Conservation (phyloP, 129 eudicot genomes). For the Artemisia tridentata region DNA sequence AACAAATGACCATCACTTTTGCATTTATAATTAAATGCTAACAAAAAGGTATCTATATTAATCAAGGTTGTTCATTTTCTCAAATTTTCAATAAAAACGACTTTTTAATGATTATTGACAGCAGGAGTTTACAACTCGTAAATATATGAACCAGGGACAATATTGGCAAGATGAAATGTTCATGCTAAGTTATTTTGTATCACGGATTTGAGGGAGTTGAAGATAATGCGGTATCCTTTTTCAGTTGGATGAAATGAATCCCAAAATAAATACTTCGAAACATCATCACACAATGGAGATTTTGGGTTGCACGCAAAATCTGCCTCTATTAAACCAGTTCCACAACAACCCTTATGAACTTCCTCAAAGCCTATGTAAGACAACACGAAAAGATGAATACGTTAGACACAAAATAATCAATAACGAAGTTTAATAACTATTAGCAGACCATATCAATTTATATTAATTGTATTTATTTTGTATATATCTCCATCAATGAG, state of each 20-base stretch:
- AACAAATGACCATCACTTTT: too few species aligned
- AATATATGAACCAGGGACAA: not conserved
- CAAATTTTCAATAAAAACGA: not conserved
- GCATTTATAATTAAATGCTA: too few species aligned
- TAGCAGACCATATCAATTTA: too few species aligned
- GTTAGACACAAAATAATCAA: not conserved
- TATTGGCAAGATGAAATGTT: not conserved
- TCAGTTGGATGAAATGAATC: constrained; percentile 62
- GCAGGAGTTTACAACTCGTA: not conserved
- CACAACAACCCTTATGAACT: constrained; percentile 67
- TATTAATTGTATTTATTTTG: too few species aligned
- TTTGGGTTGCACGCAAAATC: constrained; percentile 49
- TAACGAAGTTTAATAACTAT: not conserved
- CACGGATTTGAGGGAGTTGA: constrained; percentile 32
- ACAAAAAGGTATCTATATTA: not conserved
- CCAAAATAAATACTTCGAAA: constrained; percentile 51
- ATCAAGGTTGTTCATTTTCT: not conserved
- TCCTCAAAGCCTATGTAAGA: constrained; percentile 38
- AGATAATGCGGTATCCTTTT: constrained; percentile 36
- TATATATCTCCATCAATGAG: too few species aligned
- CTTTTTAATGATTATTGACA: constrained; percentile 4
- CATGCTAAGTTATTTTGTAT: constrained; percentile 30
- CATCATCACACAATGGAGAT: constrained; percentile 51
- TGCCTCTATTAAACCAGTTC: constrained; percentile 67
- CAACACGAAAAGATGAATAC: not conserved